Percentiles rank a stretch among this genome's conserved stretches.
Evolutionary conservation across 371 early-diverging fungal species (phyloP).

Genomic region (Rhizopus stolonifer): DNA sequence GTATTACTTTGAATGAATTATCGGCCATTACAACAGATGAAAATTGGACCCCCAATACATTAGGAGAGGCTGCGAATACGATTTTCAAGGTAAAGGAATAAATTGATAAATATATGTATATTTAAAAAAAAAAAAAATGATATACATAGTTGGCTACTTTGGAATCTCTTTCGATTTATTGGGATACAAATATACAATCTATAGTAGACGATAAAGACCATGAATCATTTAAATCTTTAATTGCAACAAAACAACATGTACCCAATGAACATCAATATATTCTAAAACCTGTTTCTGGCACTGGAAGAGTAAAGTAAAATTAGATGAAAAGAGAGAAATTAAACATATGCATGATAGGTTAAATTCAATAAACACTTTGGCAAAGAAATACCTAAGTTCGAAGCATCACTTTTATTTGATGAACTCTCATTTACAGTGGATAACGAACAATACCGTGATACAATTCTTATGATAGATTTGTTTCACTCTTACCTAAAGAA

Average conservation of each 20-base stretch:
- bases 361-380: slow-evolving; percentile 70
- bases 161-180: slow-evolving; percentile 84
- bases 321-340: neutral
- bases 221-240: slow-evolving; percentile 54
- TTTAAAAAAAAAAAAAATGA: neutral
- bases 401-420: slow-evolving; percentile 79
- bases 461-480: slow-evolving; percentile 75
- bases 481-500: slow-evolving; percentile 74
- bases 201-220: slow-evolving; percentile 63
- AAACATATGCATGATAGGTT: slow-evolving; percentile 17
- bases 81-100: slow-evolving; percentile 72
- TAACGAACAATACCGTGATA: slow-evolving; percentile 86
- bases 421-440: slow-evolving; percentile 90
- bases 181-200: slow-evolving; percentile 80
- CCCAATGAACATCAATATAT: slow-evolving; percentile 76
- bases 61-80: slow-evolving; percentile 71
- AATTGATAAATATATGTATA: no score
- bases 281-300: slow-evolving; percentile 92
- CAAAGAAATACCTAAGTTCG: slow-evolving; percentile 64
- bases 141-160: slow-evolving; percentile 65
- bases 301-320: slow-evolving; percentile 63
- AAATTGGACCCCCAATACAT: slow-evolving; percentile 83
- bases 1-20: slow-evolving; percentile 87
- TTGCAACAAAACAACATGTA: slow-evolving; percentile 58
- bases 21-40: slow-evolving; percentile 93